A percentile compares a stretch with the other conserved stretches of the same genome.
phyloP scores from a whole-genome alignment of 768 basidiomycete genomes.

The Boletus barrowsii region DNA sequence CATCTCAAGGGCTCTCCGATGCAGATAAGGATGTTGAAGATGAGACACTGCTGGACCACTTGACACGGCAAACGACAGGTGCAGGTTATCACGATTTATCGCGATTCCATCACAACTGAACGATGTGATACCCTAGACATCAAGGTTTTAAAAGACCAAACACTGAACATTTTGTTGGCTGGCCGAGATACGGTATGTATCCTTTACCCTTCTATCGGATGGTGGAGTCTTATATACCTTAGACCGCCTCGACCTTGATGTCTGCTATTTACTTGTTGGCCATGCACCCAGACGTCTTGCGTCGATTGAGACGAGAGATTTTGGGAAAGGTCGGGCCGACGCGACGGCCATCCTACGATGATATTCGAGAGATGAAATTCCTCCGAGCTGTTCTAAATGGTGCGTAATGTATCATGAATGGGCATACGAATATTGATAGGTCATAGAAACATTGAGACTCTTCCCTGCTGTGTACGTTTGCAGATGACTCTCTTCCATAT shows the following conservation, averaged over 20 bases:
- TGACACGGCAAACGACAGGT: slow-evolving; percentile 41
- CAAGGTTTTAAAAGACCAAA: slow-evolving; percentile 39
- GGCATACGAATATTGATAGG: not conserved
- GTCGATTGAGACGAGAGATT: slow-evolving; percentile 42
- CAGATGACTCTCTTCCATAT: not conserved
- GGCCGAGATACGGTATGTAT: slow-evolving; percentile 41
- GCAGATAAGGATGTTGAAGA: slow-evolving; percentile 20
- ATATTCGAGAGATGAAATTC: slow-evolving; percentile 43
- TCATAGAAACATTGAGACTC: slow-evolving; percentile 31
- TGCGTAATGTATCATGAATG: slow-evolving; percentile 8
- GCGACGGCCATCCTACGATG: slow-evolving; percentile 38
- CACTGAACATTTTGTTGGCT: slow-evolving; percentile 43
- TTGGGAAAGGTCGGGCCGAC: slow-evolving; percentile 34
- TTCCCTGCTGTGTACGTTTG: slow-evolving; percentile 32
- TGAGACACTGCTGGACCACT: slow-evolving; percentile 42
- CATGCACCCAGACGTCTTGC: slow-evolving; percentile 41
- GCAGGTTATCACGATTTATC: not conserved
- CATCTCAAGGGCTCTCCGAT: not conserved
- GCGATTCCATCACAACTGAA: not conserved
- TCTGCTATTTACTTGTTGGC: slow-evolving; percentile 46
- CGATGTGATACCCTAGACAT: slow-evolving; percentile 16
- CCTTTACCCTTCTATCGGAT: not conserved
- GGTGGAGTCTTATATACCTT: not conserved
- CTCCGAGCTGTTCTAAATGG: slow-evolving; percentile 45
- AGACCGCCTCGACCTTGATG: slow-evolving; percentile 46